Evolutionary conservation across 2,329 filamentous ascomycete species (phyloP).

Genomic region (Trichoderma brevicompactum): DNA sequence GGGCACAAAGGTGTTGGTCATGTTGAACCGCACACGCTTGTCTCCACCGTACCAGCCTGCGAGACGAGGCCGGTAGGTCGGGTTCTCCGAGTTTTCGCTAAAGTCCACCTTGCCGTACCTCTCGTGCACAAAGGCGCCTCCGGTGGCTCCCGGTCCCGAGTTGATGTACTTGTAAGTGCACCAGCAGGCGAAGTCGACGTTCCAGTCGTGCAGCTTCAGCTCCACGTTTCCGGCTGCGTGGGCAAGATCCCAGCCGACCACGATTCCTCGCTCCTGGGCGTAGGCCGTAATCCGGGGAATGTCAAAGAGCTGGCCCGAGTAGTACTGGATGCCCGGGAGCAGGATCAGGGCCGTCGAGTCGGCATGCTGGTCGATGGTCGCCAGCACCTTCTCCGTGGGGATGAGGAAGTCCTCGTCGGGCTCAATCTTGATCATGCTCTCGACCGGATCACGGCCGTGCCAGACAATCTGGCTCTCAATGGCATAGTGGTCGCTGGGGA

Average conservation of each 20-base stretch:
- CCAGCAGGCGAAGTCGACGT: constrained; percentile 90
- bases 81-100: constrained; percentile 42
- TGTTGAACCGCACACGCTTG: constrained; percentile 75
- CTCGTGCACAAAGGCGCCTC: constrained; percentile 79
- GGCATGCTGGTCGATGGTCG: constrained; percentile 74
- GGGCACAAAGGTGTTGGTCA: constrained; percentile 80
- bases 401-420: constrained; percentile 66
- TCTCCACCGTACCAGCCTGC: constrained; percentile 88
- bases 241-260: constrained; percentile 86
- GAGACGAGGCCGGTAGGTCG: constrained; percentile 66
- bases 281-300: constrained; percentile 78
- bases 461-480: constrained; percentile 78
- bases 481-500: constrained; percentile 86
- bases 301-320: constrained; percentile 87
- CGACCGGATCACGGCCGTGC: constrained; percentile 68
- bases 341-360: constrained; percentile 74
- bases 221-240: constrained; percentile 86
- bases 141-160: constrained; percentile 80
- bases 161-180: constrained; percentile 97
- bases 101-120: constrained; percentile 64
- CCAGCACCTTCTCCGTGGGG: constrained; percentile 71
- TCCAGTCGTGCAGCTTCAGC: constrained; percentile 80
- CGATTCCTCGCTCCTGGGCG: constrained; percentile 71
- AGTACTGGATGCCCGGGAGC: constrained; percentile 88
- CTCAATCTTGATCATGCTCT: constrained; percentile 75